Conservation (phyloP, 345 rosid species). For the Pugionium cornutum region DNA sequence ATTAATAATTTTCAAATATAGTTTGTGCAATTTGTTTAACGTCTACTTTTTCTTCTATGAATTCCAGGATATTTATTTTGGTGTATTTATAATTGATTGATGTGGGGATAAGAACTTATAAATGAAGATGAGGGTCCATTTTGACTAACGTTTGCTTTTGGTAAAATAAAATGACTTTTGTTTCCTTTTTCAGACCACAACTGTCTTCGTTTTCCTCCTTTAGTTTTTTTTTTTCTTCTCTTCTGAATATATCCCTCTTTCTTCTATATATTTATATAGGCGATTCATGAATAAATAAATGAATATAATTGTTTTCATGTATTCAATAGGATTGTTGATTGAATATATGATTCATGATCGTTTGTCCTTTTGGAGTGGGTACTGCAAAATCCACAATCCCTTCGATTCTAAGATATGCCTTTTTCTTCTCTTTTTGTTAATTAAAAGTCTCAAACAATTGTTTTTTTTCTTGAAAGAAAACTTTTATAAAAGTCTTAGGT, state of each 20-base stretch:
- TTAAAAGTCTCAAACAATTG: background rate
- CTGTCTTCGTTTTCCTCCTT: constrained; percentile 27
- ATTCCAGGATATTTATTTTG: constrained; percentile 2
- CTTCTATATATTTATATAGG: background rate
- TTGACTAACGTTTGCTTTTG: constrained; percentile 41
- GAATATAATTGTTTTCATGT: constrained; percentile 12
- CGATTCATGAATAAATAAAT: background rate
- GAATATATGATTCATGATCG: constrained; percentile 32
- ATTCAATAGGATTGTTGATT: constrained; percentile 18
- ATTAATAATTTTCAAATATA: background rate
- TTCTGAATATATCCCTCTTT: background rate
- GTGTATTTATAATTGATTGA: constrained; percentile 20
- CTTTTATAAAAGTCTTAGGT: background rate
- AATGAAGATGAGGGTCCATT: constrained; percentile 34
- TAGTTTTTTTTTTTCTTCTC: background rate
- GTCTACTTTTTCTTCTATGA: constrained; percentile 9
- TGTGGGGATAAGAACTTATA: constrained; percentile 31
- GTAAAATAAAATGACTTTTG: constrained; percentile 35
- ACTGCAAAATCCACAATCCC: constrained; percentile 36
- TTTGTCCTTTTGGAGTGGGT: constrained; percentile 30
- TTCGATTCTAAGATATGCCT: constrained; percentile 38
- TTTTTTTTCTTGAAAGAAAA: background rate
- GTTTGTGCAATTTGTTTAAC: constrained; percentile 15
- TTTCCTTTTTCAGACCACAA: constrained; percentile 21
- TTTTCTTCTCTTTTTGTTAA: constrained; percentile 32